Percentiles rank a stretch among this genome's conserved stretches.
phyloP scores from a whole-genome alignment of 2,329 filamentous ascomycete genomes.

The Drechslerella stenobrocha region DNA sequence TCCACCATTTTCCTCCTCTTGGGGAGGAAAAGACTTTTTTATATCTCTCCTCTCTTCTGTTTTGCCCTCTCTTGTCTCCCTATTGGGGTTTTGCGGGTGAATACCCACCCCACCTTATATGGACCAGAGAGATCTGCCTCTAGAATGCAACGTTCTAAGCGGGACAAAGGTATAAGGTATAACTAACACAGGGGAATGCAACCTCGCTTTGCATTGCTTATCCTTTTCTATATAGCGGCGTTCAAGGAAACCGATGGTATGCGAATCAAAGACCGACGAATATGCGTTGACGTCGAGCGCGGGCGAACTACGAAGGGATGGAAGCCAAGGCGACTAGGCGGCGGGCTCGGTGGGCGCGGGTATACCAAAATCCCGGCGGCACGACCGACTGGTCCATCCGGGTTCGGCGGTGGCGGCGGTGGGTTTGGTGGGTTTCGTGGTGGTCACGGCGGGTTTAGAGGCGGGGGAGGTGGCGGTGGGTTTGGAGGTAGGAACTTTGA shows the following conservation, averaged over 20 bases:
- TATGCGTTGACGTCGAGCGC: slow-evolving; percentile 94
- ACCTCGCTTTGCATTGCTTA: slow-evolving; percentile 58
- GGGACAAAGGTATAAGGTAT: slow-evolving; percentile 49
- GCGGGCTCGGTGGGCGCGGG: slow-evolving; percentile 85
- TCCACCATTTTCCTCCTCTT: slow-evolving; percentile 42
- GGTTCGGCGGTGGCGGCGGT: slow-evolving; percentile 63
- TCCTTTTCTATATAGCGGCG: slow-evolving; percentile 70
- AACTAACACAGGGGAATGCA: slow-evolving; percentile 68
- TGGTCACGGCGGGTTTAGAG: slow-evolving; percentile 61
- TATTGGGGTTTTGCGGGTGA: slow-evolving; percentile 17
- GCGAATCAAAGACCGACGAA: slow-evolving; percentile 85
- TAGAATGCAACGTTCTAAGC: slow-evolving; percentile 25
- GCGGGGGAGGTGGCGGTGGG: slow-evolving; percentile 54
- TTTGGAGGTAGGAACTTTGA: slow-evolving; percentile 55
- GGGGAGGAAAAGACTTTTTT: slow-evolving; percentile 24
- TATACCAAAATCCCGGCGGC: slow-evolving; percentile 82
- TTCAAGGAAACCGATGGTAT: slow-evolving; percentile 86
- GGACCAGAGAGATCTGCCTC: slow-evolving; percentile 5
- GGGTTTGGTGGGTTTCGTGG: slow-evolving; percentile 63
- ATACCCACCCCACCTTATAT: slow-evolving; percentile 2
- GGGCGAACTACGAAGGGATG: slow-evolving; percentile 91
- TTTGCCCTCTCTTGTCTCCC: slow-evolving; percentile 19
- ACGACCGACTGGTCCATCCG: slow-evolving; percentile 69
- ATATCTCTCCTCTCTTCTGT: slow-evolving; percentile 7
- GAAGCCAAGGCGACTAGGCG: slow-evolving; percentile 87